Conservation (phyloP, 495 filamentous ascomycete species). For the Aspergillus wentii region DNA sequence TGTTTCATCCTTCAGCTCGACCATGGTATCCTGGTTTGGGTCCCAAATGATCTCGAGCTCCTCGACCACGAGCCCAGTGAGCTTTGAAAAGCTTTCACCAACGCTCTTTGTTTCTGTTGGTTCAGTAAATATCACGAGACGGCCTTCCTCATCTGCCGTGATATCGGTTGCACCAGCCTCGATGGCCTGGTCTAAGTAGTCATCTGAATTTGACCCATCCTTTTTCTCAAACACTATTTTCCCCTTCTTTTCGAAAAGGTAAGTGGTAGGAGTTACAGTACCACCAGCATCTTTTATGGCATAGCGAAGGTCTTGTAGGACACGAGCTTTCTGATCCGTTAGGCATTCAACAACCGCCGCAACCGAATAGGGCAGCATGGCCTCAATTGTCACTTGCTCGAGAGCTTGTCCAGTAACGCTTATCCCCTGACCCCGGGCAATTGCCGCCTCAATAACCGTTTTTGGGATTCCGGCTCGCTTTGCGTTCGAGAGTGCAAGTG, state of each 20-base stretch:
- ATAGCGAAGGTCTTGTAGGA: constrained; percentile 63
- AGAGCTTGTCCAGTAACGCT: constrained; percentile 66
- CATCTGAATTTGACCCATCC: constrained; percentile 59
- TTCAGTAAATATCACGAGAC: constrained; percentile 70
- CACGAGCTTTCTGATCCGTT: constrained; percentile 72
- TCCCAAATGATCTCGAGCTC: constrained; percentile 80
- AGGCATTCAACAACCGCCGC: constrained; percentile 79
- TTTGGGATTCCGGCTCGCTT: constrained; percentile 88
- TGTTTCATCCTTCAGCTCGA: constrained; percentile 46
- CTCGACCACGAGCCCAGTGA: constrained; percentile 57
- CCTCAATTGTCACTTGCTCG: constrained; percentile 74
- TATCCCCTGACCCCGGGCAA: constrained; percentile 81
- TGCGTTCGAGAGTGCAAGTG: constrained; percentile 63
- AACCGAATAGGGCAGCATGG: constrained; percentile 70
- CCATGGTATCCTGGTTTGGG: constrained; percentile 72
- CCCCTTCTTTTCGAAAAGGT: constrained; percentile 79
- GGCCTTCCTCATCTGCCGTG: constrained; percentile 62
- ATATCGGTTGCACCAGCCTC: constrained; percentile 84
- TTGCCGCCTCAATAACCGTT: constrained; percentile 71
- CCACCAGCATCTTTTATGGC: constrained; percentile 68
- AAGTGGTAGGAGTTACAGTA: constrained; percentile 63
- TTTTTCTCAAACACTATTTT: constrained; percentile 62
- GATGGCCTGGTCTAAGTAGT: constrained; percentile 75
- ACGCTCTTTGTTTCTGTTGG: constrained; percentile 62
- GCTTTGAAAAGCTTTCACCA: constrained; percentile 53